Percentiles rank a stretch among this genome's conserved stretches.
Evolutionary conservation across 208 protist genomes (phyloP).

Genomic region (Acanthamoeba triangularis): DNA sequence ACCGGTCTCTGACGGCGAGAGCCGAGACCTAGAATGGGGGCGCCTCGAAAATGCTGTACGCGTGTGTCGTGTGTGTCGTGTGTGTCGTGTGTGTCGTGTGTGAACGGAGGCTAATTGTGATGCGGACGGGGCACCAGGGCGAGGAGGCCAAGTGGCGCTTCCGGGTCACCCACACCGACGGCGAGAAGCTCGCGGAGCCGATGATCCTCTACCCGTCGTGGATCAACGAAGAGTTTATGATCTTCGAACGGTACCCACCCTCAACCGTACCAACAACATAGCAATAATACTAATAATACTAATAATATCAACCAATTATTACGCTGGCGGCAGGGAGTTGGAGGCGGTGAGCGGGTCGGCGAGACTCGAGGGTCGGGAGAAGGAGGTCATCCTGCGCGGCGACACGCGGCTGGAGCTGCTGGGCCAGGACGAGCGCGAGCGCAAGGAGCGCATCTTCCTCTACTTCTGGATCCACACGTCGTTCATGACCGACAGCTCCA

Average conservation of each 20-base stretch:
- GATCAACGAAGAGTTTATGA: conserved; percentile 62
- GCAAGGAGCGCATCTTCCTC: conserved; percentile 69
- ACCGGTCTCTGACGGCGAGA: neutral
- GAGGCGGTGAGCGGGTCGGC: neutral
- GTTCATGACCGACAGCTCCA: conserved; percentile 31
- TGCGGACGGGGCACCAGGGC: neutral
- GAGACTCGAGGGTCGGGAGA: neutral
- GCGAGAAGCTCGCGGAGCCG: conserved; percentile 38
- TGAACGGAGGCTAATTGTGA: neutral
- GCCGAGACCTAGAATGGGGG: conserved; percentile 29
- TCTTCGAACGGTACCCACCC: neutral
- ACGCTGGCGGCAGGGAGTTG: too few species aligned
- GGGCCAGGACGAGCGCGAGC: conserved; percentile 11
- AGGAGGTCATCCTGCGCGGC: conserved; percentile 14
- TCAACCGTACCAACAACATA: too few species aligned
- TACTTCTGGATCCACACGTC: conserved; percentile 73
- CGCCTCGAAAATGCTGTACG: conserved; percentile 13
- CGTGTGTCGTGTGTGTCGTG: neutral
- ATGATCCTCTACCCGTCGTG: conserved; percentile 12
- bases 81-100: neutral
- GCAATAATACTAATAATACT: too few species aligned
- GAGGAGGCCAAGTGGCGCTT: conserved; percentile 55
- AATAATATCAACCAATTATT: too few species aligned
- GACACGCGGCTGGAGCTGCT: conserved; percentile 52
- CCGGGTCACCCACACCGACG: conserved; percentile 45